phyloP scores from a whole-genome alignment of 768 basidiomycete genomes.

The Tulasnella calospora region DNA sequence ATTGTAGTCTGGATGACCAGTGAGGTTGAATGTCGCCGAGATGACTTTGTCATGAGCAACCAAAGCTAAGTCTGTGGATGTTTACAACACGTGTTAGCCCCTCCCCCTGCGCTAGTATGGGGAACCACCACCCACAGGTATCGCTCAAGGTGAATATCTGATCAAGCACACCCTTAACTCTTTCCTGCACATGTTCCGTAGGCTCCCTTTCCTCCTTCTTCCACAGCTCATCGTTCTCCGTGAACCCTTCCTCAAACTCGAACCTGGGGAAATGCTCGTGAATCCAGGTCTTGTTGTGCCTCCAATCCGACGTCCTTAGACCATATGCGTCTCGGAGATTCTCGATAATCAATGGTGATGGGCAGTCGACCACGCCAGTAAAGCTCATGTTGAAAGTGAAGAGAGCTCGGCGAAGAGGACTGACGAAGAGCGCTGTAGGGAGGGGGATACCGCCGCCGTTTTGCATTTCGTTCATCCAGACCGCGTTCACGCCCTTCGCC shows the following conservation, averaged over 20 bases:
- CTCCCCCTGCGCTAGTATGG: background rate
- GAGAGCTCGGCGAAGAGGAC: slow-evolving; percentile 59
- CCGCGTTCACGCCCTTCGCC: slow-evolving; percentile 43
- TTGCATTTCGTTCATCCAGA: slow-evolving; percentile 49
- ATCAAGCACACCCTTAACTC: slow-evolving; percentile 53
- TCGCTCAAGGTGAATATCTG: slow-evolving; percentile 40
- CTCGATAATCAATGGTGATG: slow-evolving; percentile 49
- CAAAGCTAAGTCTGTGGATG: slow-evolving; percentile 55
- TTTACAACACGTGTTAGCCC: background rate
- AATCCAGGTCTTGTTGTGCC: slow-evolving; percentile 50
- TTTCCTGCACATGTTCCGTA: slow-evolving; percentile 42
- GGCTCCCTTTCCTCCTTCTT: slow-evolving; percentile 54
- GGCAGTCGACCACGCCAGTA: slow-evolving; percentile 33
- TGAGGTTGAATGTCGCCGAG: slow-evolving; percentile 48
- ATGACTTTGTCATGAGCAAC: slow-evolving; percentile 63
- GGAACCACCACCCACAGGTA: background rate
- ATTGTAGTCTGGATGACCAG: slow-evolving; percentile 44
- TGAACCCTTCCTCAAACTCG: slow-evolving; percentile 52
- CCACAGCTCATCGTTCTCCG: slow-evolving; percentile 66
- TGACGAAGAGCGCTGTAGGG: slow-evolving; percentile 55
- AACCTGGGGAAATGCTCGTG: slow-evolving; percentile 47
- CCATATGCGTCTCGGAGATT: slow-evolving; percentile 63
- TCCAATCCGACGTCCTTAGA: slow-evolving; percentile 65
- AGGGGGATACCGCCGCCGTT: slow-evolving; percentile 40
- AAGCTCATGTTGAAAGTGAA: slow-evolving; percentile 55